Percentiles rank a stretch among this genome's conserved stretches.
These are phyloP conservation scores for Boletus rufocinnamomeus DNA, from an alignment of 768 basidiomycete genomes.

Conservation along the genomic window DNA sequence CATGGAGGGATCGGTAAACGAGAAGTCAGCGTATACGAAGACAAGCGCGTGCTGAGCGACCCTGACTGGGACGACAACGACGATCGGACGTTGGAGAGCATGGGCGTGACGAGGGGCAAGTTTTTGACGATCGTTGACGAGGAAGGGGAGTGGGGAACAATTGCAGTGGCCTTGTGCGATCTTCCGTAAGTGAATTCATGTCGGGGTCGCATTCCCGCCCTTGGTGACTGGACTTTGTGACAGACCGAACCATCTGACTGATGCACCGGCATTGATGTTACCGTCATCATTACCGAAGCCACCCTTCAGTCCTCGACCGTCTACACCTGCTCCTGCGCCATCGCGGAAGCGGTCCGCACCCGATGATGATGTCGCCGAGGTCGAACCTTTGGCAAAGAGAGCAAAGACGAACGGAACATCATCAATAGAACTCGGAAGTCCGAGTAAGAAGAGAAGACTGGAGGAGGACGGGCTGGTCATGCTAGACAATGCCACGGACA, in stretches of 20 bases:
- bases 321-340: slow-evolving; percentile 43
- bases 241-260: slow-evolving; percentile 57
- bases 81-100: slow-evolving; percentile 74
- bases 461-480: slow-evolving; percentile 77
- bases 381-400: slow-evolving; percentile 62
- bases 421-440: slow-evolving; percentile 41
- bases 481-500: slow-evolving; percentile 58
- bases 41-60: slow-evolving; percentile 82
- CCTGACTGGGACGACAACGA: slow-evolving; percentile 94
- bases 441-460: slow-evolving; percentile 62
- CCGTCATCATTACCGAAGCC: slow-evolving; percentile 67
- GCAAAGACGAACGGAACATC: slow-evolving; percentile 37
- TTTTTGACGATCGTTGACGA: slow-evolving; percentile 91
- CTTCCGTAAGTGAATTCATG: slow-evolving; percentile 60
- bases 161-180: slow-evolving; percentile 66
- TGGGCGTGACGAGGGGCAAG: slow-evolving; percentile 80
- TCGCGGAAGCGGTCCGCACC: slow-evolving; percentile 58
- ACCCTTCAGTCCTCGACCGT: slow-evolving; percentile 42
- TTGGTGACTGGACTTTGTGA: neutral
- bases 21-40: slow-evolving; percentile 87
- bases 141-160: slow-evolving; percentile 71
- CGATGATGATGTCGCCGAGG: slow-evolving; percentile 57
- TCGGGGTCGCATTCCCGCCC: neutral
- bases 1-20: slow-evolving; percentile 39
- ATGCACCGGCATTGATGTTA: slow-evolving; percentile 58